A percentile compares a stretch with the other conserved stretches of the same genome.
Conservation (phyloP, 2,329 filamentous ascomycete species). For the Drechslerella coelobrocha region DNA sequence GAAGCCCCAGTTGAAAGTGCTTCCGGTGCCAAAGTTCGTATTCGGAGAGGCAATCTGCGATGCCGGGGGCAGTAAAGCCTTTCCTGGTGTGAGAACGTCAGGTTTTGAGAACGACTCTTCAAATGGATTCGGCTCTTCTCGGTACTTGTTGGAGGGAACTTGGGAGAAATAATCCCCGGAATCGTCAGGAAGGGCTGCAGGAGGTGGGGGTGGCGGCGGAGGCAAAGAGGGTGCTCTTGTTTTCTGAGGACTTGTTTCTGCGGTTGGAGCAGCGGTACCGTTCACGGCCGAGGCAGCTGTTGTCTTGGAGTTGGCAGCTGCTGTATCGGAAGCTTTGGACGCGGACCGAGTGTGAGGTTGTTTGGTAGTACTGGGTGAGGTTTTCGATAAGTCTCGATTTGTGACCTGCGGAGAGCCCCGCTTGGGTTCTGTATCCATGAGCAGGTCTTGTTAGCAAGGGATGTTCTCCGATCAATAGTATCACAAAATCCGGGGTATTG, state of each 20-base stretch:
- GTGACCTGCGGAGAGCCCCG: conserved; percentile 38
- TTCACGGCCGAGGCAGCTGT: conserved; percentile 16
- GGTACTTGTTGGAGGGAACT: conserved; percentile 64
- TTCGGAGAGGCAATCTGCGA: conserved; percentile 90
- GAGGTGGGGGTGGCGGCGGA: conserved; percentile 62
- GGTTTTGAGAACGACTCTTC: conserved; percentile 85
- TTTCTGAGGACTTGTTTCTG: conserved; percentile 44
- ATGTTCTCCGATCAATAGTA: not conserved
- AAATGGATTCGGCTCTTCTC: conserved; percentile 92
- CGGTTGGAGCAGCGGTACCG: not conserved
- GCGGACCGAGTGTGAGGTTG: conserved; percentile 17
- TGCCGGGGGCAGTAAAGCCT: conserved; percentile 82
- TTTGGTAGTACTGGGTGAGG: conserved; percentile 36
- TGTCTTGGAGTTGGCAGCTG: conserved; percentile 9
- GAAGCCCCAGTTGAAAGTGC: conserved; percentile 78
- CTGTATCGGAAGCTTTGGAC: conserved; percentile 21
- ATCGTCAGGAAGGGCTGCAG: conserved; percentile 59
- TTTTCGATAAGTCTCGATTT: conserved; percentile 40
- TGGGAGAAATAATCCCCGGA: conserved; percentile 61
- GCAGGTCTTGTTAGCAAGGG: conserved; percentile 20
- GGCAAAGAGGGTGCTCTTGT: conserved; percentile 60
- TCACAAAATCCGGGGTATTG: not conserved
- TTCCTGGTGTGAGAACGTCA: conserved; percentile 66
- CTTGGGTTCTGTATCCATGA: conserved; percentile 42
- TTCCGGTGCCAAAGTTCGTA: conserved; percentile 75